These are phyloP conservation scores for Penicillium sp. DNA, from an alignment of 2,329 filamentous ascomycete genomes.

Conservation along the genomic window DNA sequence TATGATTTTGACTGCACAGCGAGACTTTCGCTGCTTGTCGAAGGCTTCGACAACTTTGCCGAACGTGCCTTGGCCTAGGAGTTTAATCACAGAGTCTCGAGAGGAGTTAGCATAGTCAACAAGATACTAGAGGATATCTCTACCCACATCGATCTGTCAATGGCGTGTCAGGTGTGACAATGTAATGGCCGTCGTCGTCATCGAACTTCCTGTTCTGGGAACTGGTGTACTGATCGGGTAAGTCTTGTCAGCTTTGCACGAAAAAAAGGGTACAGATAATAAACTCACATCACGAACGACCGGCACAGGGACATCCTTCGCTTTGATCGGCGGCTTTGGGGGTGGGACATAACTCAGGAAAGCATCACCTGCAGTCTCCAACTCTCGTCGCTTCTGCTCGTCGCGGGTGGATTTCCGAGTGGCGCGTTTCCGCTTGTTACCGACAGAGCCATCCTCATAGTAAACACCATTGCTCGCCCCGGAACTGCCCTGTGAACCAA, in stretches of 20 bases:
- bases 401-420: constrained; percentile 73
- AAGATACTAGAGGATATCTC: neutral
- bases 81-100: constrained; percentile 73
- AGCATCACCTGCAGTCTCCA: constrained; percentile 61
- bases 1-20: constrained; percentile 96
- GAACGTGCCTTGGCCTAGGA: constrained; percentile 94
- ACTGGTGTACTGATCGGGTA: constrained; percentile 36
- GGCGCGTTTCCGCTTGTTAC: constrained; percentile 78
- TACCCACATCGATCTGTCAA: constrained; percentile 81
- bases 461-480: constrained; percentile 49
- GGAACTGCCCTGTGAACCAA: constrained; percentile 55
- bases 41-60: constrained; percentile 93
- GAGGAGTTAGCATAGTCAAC: constrained; percentile 10
- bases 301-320: constrained; percentile 62
- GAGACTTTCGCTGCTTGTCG: constrained; percentile 64
- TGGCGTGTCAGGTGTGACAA: constrained; percentile 76
- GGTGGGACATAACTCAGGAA: constrained; percentile 77
- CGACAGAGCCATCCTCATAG: constrained; percentile 59
- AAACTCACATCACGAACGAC: constrained; percentile 51
- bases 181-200: constrained; percentile 94
- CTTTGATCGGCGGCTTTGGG: constrained; percentile 80
- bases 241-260: constrained; percentile 9
- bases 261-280: neutral
- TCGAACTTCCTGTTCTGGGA: constrained; percentile 65
- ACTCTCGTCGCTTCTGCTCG: constrained; percentile 68